Base-by-base conservation (phyloP, 2,329 filamentous ascomycete species). In the Knufia fluminis region DNA sequence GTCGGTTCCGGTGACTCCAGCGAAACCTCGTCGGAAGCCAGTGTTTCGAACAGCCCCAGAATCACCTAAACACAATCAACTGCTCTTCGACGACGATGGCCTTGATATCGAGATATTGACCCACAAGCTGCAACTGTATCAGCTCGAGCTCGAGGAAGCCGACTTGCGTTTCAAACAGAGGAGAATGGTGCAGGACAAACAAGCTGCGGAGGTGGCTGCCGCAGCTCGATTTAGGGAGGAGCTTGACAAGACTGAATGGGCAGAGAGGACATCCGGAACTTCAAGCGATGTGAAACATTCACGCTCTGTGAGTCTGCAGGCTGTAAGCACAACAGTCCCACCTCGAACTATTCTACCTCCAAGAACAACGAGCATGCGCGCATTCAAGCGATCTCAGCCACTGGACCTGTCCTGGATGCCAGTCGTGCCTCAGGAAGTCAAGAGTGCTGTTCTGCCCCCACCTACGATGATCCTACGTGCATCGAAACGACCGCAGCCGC, bases 31-130 rank as follows among this genome's bases (percentile, higher is more conserved):
- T 12, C 35, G 26, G 8, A 26, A 17, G 31, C 45, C 45, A 20
- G 23, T 40, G 2, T 48, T 39, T 23, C 33, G 16, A 10, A 48
- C 35, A 17, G 45, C 17, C n/a, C 35, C 33, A 22, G 33, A 26
- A 2, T 24, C 45, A 22, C 35, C 45, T 6, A 40, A 40, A 16
- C 19, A 40, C 26, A 48, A 40, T 28, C 22, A 8, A 4, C 20
- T 40, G 3, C 45, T 48, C 3, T 26, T 20, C 17, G 45, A 48
- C 23, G 45, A 48, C 22, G 7, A 48, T 40, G 45, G 45, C 22
- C 33, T 48, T 24, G 45, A 48, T 28, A 31, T 40, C n/a, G 45
- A 48, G 16, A 48, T 48, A 19, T 32, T 48, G 45, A 48, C 35
- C 8, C 45, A 48, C 45, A 48, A 48, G 16, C 35, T 48, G 4